Base-by-base conservation (phyloP, 148 eudicot species). In the Tetragonia tetragonoides region DNA sequence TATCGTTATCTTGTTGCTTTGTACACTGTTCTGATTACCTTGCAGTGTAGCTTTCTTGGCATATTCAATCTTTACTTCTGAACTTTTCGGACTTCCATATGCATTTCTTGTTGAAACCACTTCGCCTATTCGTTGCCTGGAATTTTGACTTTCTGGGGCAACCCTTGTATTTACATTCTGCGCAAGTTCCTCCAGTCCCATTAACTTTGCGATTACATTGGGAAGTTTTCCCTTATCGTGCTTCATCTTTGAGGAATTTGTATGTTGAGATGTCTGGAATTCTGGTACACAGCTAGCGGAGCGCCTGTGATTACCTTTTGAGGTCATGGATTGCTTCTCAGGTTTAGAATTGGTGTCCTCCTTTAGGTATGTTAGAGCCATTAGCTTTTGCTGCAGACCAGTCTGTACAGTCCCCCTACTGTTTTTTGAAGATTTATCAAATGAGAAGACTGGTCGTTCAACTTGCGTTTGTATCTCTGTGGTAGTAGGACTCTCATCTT, bases 101-200 rank as follows among this genome's bases (percentile, higher is more conserved):
- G 82, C 63, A 17, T 47, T 78, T 73, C 65, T 77, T 65, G 73
- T 70, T 11, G 76, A 76, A 75, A 62, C 81, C 47, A 51, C 34
- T 28, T 71, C 84, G 23, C 83, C 83, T 77, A 79, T 66, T 70
- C 67, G 82, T 56, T 85, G 75, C 64, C 73, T 86, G 7, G 79
- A 62, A 68, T 39, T 68, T 75, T 72, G 82, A 21, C 78, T 87
- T 59, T 70, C 60, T 78, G 69, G 57, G 53, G 15, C 24, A 39
- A 49, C 69, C 39, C 69, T 87, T 74, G 77, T 28, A 37, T 75
- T 73, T 62, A 46, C 88, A 60, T 78, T 78, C 14, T 73, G 83
- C 38, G 93, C 88, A 75, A 85, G 81, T 39, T 91, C 98, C 79
- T 93, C 97, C 14, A 93, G 81, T 42, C 97, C 99, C 99, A 93